Base-by-base conservation (phyloP, 2,329 filamentous ascomycete species). In the Penicillium sp. region DNA sequence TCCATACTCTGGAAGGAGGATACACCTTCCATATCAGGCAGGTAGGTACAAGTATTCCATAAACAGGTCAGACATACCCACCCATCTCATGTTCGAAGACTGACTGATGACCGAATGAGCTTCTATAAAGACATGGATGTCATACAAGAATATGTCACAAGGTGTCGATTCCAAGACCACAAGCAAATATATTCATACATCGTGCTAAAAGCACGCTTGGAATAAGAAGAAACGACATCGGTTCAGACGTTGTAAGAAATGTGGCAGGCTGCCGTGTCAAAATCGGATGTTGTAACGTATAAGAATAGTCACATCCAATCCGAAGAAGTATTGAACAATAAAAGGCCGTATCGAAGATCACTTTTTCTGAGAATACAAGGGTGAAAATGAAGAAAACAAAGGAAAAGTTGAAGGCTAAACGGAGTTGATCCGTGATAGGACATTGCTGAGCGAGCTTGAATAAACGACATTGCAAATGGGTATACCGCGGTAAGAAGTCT, bases 401-500 rank as follows among this genome's bases (percentile, higher is more conserved):
- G 22, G 8, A 25, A 25, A 25, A 7, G 8, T 6, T 25, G 4
- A 8, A 28, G 11, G 1, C 16, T 30, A 30, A 12, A 45, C 7
- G 9, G 34, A 45, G 42, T 45, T 30, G 42, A 30, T 45, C 42
- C 42, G 16, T 30, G 13, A 45, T 39, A 38, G 25, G 37, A 30
- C 16, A n/a, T 34, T 30, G 33, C 18, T 31, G 11, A 25, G 22
- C 14, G 22, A 34, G 40, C 25, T 13, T 27, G 18, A 30, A 30
- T 19, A 39, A 14, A 13, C 13, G 29, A 45, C 18, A 30, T 13
- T 46, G 52, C 41, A 40, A 52, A 56, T 48, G 53, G 54, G 59
- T 61, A 58, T 60, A 60, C 54, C 54, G 50, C 56, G 38, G 48
- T 41, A 36, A 53, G 39, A 52, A 38, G 36, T 48, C 37, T 42